Base-by-base conservation (phyloP, 2,329 filamentous ascomycete genomes). In the Verticillium dahliae region DNA sequence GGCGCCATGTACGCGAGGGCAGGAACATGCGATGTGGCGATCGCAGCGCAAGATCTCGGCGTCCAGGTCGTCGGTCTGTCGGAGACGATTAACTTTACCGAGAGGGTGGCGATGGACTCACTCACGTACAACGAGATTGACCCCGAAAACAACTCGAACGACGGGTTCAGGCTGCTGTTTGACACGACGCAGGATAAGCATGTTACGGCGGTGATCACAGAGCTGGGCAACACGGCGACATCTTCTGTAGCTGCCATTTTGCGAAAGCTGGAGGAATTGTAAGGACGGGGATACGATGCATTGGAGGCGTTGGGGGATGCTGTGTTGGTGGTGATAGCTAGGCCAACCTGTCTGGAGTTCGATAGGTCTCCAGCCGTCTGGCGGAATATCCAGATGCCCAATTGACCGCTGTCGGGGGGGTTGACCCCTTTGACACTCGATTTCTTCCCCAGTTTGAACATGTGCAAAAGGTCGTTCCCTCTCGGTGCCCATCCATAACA, bases 121-220 rank as follows among this genome's bases (percentile, higher is more conserved):
- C 91, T 98, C 67, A 94, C 95, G 52, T 89, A 92, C 70, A 99
- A 99, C 74, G 95, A 99, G 78, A 89, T 97, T 65, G 92, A 76
- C 83, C 93, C 73, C 70, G 91, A 75, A 85, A 90, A 74, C 81
- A 91, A 76, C 76, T 78, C 80, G 15, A 75, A 77, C 18, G 78
- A 78, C 45, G 76, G 75, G 3, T 85, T 86, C 71, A 75, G 84
- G 18, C 82, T 97, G 63, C 86, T 98, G 75, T 97, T 96, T 71
- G 95, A 99, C 73, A 91, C 94, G 57, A 99, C 95, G 1, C 90
- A 89, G 14, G 90, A 91, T 4, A 89, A 91, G 69, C 93, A 92
- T 70, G 88, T 98, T 66, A 89, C 91, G 45, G 90, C 93, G 75
- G 89, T 99, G 50, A 87, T 98, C 58, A 97, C 92, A 3, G 95